A percentile compares a stretch with the other conserved stretches of the same genome.
Conservation (phyloP, 2,329 filamentous ascomycete species). For the Ceratocystiopsis brevicomis region DNA sequence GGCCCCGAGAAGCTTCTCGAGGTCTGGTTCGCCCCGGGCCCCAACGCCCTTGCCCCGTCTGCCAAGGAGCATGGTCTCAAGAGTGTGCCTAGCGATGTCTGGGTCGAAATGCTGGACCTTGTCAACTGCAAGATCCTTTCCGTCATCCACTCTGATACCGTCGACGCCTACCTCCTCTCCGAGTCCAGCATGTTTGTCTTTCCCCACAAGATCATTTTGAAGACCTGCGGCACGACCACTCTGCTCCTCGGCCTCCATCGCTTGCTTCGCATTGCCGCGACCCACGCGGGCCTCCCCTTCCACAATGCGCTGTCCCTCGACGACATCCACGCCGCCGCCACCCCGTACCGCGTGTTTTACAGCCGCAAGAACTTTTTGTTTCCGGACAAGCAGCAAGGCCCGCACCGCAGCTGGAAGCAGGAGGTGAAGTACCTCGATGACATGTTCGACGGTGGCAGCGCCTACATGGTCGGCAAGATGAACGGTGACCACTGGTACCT, state of each 20-base stretch:
- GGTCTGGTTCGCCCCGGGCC: conserved; percentile 86
- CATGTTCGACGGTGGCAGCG: conserved; percentile 79
- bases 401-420: conserved; percentile 93
- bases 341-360: conserved; percentile 92
- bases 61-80: conserved; percentile 66
- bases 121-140: conserved; percentile 98
- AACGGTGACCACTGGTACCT: conserved; percentile 99
- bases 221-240: conserved; percentile 95
- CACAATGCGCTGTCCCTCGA: conserved; percentile 46
- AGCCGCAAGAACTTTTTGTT: conserved; percentile 97
- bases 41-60: conserved; percentile 49
- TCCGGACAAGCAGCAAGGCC: conserved; percentile 81
- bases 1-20: conserved; percentile 94
- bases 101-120: conserved; percentile 93
- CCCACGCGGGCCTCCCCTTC: conserved; percentile 76
- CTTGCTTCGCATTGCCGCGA: conserved; percentile 78
- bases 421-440: conserved; percentile 86
- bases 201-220: conserved; percentile 96
- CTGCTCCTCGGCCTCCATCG: conserved; percentile 75
- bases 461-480: conserved; percentile 99
- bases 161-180: conserved; percentile 91
- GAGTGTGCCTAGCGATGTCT: conserved; percentile 61
- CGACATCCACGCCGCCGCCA: conserved; percentile 57
- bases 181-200: conserved; percentile 99
- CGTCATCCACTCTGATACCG: conserved; percentile 76